A percentile compares a stretch with the other conserved stretches of the same genome.
Evolutionary conservation across 495 filamentous ascomycete species (phyloP).

Genomic region (Hypoxylon intermedium): DNA sequence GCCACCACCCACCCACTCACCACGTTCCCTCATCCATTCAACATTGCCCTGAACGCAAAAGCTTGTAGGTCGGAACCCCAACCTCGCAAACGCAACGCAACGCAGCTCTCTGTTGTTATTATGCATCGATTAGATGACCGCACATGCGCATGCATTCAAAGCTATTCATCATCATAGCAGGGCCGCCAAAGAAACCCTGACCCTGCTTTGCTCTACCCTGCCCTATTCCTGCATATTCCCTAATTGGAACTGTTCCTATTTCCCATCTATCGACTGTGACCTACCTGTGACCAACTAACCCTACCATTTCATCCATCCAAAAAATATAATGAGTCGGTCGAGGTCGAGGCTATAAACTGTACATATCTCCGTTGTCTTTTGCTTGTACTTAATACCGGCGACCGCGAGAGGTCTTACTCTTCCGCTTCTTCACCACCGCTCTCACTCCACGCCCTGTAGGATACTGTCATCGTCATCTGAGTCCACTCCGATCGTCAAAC

Average conservation of each 20-base stretch:
- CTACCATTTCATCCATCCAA: constrained; percentile 9
- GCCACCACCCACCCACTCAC: neutral
- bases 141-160: constrained; percentile 24
- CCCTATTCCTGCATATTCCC: constrained; percentile 21
- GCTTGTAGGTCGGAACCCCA: neutral
- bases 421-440: neutral
- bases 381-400: constrained; percentile 5
- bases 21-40: neutral
- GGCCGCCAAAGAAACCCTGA: constrained; percentile 11
- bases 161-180: constrained; percentile 29
- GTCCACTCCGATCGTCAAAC: constrained; percentile 19
- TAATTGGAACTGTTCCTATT: constrained; percentile 23
- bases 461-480: constrained; percentile 17
- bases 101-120: neutral
- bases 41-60: neutral
- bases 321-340: neutral
- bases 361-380: neutral
- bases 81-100: neutral
- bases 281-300: constrained; percentile 24
- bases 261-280: constrained; percentile 14
- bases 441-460: neutral
- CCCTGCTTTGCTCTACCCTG: constrained; percentile 2
- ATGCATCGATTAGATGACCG: constrained; percentile 25
- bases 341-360: constrained; percentile 1
- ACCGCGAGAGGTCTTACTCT: neutral